Conservation (phyloP, 495 filamentous ascomycete species). For the Aspergillus affinis region DNA sequence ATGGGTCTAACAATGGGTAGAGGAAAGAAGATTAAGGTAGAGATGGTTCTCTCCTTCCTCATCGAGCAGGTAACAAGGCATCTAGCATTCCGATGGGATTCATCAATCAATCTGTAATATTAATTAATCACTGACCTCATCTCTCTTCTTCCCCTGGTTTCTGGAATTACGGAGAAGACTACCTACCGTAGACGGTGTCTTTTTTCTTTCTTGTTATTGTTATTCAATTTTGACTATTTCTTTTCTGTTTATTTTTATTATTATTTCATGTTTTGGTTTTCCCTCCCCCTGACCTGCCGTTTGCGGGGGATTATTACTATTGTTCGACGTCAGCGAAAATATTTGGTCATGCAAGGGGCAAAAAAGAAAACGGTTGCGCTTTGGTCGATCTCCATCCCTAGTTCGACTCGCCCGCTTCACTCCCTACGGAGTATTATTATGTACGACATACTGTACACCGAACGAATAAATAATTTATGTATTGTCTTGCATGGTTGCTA, state of each 20-base stretch:
- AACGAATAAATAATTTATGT: too few species aligned
- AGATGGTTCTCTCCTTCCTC: not conserved
- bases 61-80: not conserved
- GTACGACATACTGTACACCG: too few species aligned
- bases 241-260: not conserved
- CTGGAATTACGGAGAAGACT: not conserved
- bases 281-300: not conserved
- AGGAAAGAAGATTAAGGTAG: not conserved
- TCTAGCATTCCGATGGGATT: not conserved
- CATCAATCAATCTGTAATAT: too few species aligned
- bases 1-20: too few species aligned
- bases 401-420: not conserved
- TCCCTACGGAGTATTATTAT: too few species aligned
- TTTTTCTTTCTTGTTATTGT: too few species aligned
- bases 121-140: too few species aligned
- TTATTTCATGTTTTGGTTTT: not conserved
- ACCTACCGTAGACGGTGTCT: too few species aligned
- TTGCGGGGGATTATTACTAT: not conserved
- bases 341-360: not conserved
- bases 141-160: not conserved
- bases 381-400: not conserved
- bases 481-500: too few species aligned
- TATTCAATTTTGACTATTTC: not conserved
- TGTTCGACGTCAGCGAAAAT: not conserved
- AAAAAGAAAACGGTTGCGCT: not conserved